Evolutionary conservation across 345 rosid species (phyloP), one percentile per base, ranked within the genome.

Genomic region (Rhodamnia rubescens): DNA sequence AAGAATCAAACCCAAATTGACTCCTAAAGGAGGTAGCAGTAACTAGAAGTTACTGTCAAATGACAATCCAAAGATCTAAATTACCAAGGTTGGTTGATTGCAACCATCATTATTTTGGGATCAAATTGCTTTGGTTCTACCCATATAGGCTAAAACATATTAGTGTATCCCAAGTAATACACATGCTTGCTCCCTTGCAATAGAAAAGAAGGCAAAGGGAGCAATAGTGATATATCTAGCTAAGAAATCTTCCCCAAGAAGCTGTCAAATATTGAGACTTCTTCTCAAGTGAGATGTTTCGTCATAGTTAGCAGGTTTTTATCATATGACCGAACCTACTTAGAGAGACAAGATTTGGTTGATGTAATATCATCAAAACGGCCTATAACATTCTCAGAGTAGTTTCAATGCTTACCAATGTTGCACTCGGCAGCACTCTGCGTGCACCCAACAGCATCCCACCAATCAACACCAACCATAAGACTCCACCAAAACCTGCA

Each of bases 401-500:
- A 64, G 22, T 64, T 8, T 29, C 44, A 64, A 83, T 61, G 64
- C 91, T 91, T 87, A 96, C 99, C 99, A 85, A 97, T 95, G 85
- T 95, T 93, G 88, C 95, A 98, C 89, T 97, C 99, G 22, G 99
- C 99, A 87, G 99, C 99, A 94, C 99, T 97, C 88, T 97, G 99
- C 21, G 99, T 96, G 90, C 98, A 97, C 84, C 99, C 99, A 93
- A 97, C 94, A 85, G 98, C 99, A 87, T 97, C 99, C 99, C 99
- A 97, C 99, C 99, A 97, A 91, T 96, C 99, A 90, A 97, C 99
- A 82, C 98, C 98, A 83, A 97, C 99, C 95, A 97, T 91, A 90
- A 97, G 99, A 90, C 99, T 95, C 99, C 99, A 97, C 99, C 99
- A 97, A 92, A 97, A 97, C 94, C 99, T 97, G 90, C 90, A 88